These are phyloP conservation scores for Agaricales sp. DNA, from an alignment of 1,284 basidiomycete genomes.

Conservation along the genomic window DNA sequence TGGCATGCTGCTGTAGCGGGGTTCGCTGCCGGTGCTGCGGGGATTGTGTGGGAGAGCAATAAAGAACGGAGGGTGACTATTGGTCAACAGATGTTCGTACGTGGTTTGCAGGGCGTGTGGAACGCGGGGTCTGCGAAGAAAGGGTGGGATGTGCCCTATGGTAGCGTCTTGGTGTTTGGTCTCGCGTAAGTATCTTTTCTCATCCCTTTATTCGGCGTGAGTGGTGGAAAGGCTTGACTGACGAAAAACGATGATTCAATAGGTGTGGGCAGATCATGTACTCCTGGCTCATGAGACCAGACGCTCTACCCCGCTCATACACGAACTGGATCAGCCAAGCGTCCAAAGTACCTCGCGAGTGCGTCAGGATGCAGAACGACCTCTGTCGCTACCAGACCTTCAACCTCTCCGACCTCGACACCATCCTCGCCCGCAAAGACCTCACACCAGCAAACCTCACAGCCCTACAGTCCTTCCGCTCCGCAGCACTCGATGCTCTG, in stretches of 20 bases:
- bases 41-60: conserved; percentile 52
- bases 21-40: conserved; percentile 71
- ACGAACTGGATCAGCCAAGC: conserved; percentile 62
- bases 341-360: conserved; percentile 51
- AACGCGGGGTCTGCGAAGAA: conserved; percentile 59
- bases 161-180: conserved; percentile 77
- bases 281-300: conserved; percentile 71
- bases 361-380: conserved; percentile 51
- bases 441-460: conserved; percentile 12
- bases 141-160: conserved; percentile 73
- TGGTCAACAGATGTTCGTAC: conserved; percentile 87
- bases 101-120: conserved; percentile 79
- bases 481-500: neutral
- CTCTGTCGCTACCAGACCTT: conserved; percentile 50
- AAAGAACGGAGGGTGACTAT: conserved; percentile 43
- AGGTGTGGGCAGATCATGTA: conserved; percentile 89
- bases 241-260: too few species aligned
- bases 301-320: conserved; percentile 76
- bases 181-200: conserved; percentile 43
- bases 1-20: conserved; percentile 92
- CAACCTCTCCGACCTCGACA: conserved; percentile 45
- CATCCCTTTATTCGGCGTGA: neutral
- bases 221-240: conserved; percentile 3
- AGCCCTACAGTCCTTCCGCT: neutral
- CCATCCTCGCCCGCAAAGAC: conserved; percentile 39